Evolutionary conservation across 1,284 basidiomycete species (phyloP).

Genomic region (Trametes sp.): DNA sequence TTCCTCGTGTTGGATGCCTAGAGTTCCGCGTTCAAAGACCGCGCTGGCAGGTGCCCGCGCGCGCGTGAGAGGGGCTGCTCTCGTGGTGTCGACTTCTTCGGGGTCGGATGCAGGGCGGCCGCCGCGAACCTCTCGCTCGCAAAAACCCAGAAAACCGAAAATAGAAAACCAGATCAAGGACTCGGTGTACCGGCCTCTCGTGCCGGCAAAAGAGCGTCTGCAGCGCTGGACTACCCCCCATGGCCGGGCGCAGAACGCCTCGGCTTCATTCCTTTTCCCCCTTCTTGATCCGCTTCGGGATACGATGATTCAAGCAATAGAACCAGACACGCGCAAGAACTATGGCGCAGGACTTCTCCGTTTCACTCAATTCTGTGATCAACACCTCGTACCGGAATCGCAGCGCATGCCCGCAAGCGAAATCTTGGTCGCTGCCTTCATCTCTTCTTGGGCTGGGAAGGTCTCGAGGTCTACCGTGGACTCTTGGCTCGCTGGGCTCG

Average conservation of each 20-base stretch:
- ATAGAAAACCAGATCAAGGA: not conserved
- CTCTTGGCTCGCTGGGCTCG: constrained; percentile 4
- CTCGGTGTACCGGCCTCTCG: not conserved
- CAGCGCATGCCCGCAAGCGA: constrained; percentile 10
- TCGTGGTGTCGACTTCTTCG: too few relatives aligned
- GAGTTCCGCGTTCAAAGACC: not conserved
- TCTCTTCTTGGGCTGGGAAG: constrained; percentile 1
- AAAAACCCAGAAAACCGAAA: constrained; percentile 4
- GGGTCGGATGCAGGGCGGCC: too few relatives aligned
- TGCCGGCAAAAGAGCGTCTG: not conserved
- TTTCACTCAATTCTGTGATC: constrained; percentile 19
- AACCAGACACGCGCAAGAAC: constrained; percentile 9
- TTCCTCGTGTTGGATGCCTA: not conserved
- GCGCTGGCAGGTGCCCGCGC: constrained; percentile 3
- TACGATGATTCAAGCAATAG: not conserved
- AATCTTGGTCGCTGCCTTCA: not conserved
- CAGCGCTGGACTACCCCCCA: not conserved
- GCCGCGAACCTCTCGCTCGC: not conserved
- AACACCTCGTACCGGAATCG: not conserved
- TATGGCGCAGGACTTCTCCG: constrained; percentile 17
- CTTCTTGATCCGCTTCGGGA: not conserved
- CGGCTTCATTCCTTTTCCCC: not conserved
- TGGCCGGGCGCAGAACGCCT: too few relatives aligned
- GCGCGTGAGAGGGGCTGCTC: not conserved
- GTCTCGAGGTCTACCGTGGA: not conserved